Conservation (phyloP, 176 grass and related monocot species). For the Metroxylon sagu region DNA sequence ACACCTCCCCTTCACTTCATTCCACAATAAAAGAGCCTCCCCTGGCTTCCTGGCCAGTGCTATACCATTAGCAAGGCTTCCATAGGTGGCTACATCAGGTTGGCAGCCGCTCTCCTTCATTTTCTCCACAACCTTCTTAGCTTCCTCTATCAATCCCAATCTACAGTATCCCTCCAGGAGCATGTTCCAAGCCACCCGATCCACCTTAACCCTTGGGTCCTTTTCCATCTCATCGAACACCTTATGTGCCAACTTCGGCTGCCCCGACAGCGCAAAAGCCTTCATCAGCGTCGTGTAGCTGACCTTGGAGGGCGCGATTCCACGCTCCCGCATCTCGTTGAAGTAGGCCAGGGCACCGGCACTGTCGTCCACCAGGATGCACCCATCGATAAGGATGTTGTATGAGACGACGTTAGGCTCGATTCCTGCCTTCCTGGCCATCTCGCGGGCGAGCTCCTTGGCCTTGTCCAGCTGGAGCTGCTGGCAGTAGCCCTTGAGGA, state of each 20-base stretch:
- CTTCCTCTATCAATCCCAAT: slow-evolving; percentile 40
- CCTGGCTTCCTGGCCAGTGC: slow-evolving; percentile 51
- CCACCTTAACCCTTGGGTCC: slow-evolving; percentile 58
- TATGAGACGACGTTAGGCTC: slow-evolving; percentile 62
- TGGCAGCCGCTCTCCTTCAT: slow-evolving; percentile 51
- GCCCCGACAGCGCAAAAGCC: slow-evolving; percentile 66
- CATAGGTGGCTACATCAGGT: slow-evolving; percentile 65
- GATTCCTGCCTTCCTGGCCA: slow-evolving; percentile 28
- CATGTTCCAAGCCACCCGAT: slow-evolving; percentile 86
- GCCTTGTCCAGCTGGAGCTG: slow-evolving; percentile 55
- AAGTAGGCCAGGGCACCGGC: slow-evolving; percentile 56
- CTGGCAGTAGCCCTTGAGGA: slow-evolving; percentile 83
- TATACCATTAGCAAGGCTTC: slow-evolving; percentile 69
- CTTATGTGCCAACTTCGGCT: slow-evolving; percentile 64
- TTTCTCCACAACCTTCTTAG: slow-evolving; percentile 53
- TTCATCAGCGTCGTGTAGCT: slow-evolving; percentile 98
- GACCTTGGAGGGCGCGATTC: slow-evolving; percentile 57
- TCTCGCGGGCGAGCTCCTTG: slow-evolving; percentile 37
- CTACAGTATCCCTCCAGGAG: slow-evolving; percentile 65
- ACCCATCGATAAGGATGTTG: slow-evolving; percentile 92
- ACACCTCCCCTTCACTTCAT: slow-evolving; percentile 65
- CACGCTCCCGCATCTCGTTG: slow-evolving; percentile 67
- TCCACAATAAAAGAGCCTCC: slow-evolving; percentile 85
- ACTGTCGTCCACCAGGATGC: slow-evolving; percentile 59
- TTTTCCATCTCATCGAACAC: slow-evolving; percentile 86